Conservation (phyloP, 306 rosid genomes). For the Lathyrus aphaca region DNA sequence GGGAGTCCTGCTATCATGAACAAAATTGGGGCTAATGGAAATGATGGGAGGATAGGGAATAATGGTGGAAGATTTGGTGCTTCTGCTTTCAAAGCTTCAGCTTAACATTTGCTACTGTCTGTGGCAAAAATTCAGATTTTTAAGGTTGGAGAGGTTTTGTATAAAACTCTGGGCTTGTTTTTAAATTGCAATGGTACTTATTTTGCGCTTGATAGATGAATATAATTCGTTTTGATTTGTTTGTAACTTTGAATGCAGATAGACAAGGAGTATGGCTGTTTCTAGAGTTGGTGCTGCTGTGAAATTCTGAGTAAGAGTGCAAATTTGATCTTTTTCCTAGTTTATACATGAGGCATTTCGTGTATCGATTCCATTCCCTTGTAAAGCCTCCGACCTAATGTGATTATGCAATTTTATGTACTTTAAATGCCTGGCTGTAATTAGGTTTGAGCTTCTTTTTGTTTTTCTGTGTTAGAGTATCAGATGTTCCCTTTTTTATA, state of each 20-base stretch:
- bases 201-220: neutral
- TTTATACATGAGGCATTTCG: neutral
- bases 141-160: conserved; percentile 37
- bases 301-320: conserved; percentile 32
- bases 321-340: conserved; percentile 12
- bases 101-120: conserved; percentile 10
- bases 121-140: conserved; percentile 21
- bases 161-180: neutral
- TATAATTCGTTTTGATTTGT: neutral
- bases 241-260: conserved; percentile 30
- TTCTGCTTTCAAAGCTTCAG: conserved; percentile 23
- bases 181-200: neutral
- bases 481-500: conserved; percentile 23
- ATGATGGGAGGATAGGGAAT: conserved; percentile 31
- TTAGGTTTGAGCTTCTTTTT: conserved; percentile 10
- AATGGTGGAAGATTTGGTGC: conserved; percentile 37
- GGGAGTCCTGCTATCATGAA: conserved; percentile 11
- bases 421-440: conserved; percentile 25
- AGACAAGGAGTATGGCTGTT: conserved; percentile 15
- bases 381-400: conserved; percentile 33
- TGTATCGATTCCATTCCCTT: conserved; percentile 29
- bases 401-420: conserved; percentile 22
- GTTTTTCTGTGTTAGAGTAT: neutral
- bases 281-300: conserved; percentile 16
- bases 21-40: conserved; percentile 35